Conservation (phyloP, 2,329 filamentous ascomycete species). For the Botrytis aclada region DNA sequence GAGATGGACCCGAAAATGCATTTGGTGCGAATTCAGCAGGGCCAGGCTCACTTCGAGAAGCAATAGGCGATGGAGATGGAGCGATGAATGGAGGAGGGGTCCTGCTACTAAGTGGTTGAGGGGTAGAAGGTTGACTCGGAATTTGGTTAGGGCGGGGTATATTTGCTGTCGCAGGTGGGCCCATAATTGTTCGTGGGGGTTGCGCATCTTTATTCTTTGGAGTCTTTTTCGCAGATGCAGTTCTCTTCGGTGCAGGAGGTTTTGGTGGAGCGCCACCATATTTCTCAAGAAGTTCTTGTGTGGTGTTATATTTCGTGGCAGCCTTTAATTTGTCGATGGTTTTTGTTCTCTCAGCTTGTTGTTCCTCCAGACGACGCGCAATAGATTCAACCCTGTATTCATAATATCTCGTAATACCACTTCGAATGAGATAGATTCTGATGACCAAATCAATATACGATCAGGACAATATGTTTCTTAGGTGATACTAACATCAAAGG, state of each 20-base stretch:
- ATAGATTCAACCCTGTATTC: slow-evolving; percentile 74
- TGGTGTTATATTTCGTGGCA: slow-evolving; percentile 94
- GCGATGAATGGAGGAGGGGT: slow-evolving; percentile 1
- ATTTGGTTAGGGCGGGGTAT: slow-evolving; percentile 46
- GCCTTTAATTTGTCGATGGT: slow-evolving; percentile 94
- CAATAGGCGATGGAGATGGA: slow-evolving; percentile 27
- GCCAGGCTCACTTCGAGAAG: slow-evolving; percentile 24
- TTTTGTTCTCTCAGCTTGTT: slow-evolving; percentile 74
- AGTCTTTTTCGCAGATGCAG: slow-evolving; percentile 30
- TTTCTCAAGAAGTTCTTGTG: slow-evolving; percentile 87
- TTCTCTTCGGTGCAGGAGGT: slow-evolving; percentile 27
- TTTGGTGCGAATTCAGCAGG: slow-evolving; percentile 72
- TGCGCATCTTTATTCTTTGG: slow-evolving; percentile 27
- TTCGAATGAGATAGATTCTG: slow-evolving; percentile 78
- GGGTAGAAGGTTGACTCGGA: slow-evolving; percentile 30
- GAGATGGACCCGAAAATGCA: slow-evolving; percentile 49
- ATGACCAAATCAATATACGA: slow-evolving; percentile 26
- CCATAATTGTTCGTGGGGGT: slow-evolving; percentile 46
- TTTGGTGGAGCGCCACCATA: slow-evolving; percentile 62
- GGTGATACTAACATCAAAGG: slow-evolving; percentile 66
- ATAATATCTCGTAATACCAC: slow-evolving; percentile 66
- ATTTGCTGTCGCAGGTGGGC: slow-evolving; percentile 62
- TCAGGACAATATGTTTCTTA: not conserved
- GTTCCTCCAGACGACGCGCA: slow-evolving; percentile 65
- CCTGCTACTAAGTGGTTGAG: slow-evolving; percentile 23